Base-by-base conservation (phyloP, 139 green algal species). In the Chlamydomonas incerta region DNA sequence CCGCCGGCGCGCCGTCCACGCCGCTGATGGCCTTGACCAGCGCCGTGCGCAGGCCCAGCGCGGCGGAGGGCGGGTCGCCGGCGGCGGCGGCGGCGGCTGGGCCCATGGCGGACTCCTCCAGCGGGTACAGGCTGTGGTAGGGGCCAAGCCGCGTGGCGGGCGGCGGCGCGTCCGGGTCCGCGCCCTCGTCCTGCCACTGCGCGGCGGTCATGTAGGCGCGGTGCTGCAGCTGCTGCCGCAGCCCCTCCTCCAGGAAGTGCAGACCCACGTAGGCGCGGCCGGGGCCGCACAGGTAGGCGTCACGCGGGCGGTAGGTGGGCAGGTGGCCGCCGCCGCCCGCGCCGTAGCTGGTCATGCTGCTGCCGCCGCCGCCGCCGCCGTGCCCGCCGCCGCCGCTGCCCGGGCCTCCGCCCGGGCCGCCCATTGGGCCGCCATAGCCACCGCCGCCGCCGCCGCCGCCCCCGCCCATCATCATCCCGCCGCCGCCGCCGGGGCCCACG, bases 61-160 rank as follows among this genome's bases (percentile, higher is more conserved):
- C 87, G 5, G 80, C 80, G 24, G 67, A 90, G 24, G 50, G 80
- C 66, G 58, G 8, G 20, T 87, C 73, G 31, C 24, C n/a, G 47
- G 58, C 23, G 14, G 21, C 66, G 35, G 80, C 50, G 29, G 86
- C 88, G 26, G 87, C 76, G 8, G 82, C 63, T 31, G 66, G n/a
- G 18, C 80, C 67, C 80, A 85, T 76, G 11, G 66, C 80, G 67
- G 66, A 67, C 52, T 94, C 92, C 76, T 97, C 95, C 79, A 97
- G 87, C 0, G 95, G 96, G 83, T 93, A 97, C 37, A 98, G 88
- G 18, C 91, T 94, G 93, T 98, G 96, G 90, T 95, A 98, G 62
- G 88, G 66, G 80, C 80, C 75, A 29, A 80, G 47, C 2, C 69
- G 75, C 37, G 34, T 41, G 46, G 52, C 8, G 17, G 72, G 60